phyloP scores from a whole-genome alignment of 768 basidiomycete species.

The Candolleomyces eurysporus region DNA sequence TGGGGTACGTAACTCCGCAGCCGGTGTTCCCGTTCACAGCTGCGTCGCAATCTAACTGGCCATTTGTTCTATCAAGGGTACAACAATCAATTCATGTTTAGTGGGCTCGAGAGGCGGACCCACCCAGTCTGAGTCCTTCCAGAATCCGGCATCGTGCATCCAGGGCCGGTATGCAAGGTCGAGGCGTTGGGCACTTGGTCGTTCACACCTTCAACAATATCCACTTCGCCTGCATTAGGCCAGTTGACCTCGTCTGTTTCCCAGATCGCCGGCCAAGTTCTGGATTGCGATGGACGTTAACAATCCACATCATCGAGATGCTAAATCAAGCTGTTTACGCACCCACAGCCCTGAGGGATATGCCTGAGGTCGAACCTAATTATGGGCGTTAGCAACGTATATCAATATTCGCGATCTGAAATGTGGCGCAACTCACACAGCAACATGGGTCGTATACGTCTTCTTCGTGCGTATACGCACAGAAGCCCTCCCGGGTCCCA shows the following conservation, averaged over 20 bases:
- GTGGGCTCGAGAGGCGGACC: slow-evolving; percentile 3
- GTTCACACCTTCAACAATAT: slow-evolving; percentile 40
- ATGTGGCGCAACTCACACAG: slow-evolving; percentile 31
- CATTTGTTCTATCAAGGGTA: no score
- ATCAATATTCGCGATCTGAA: background rate
- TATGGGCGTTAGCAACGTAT: background rate
- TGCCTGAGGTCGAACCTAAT: slow-evolving; percentile 34
- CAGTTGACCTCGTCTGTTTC: slow-evolving; percentile 46
- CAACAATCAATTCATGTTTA: no score
- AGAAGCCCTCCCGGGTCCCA: slow-evolving; percentile 50
- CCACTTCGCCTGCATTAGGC: slow-evolving; percentile 44
- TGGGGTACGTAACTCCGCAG: slow-evolving; percentile 43
- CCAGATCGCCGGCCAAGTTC: slow-evolving; percentile 56
- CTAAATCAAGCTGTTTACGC: slow-evolving; percentile 7
- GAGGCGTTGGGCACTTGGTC: slow-evolving; percentile 33
- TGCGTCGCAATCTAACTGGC: background rate
- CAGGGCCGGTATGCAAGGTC: slow-evolving; percentile 36
- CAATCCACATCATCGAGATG: no score
- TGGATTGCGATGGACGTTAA: slow-evolving; percentile 10
- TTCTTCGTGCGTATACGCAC: slow-evolving; percentile 53
- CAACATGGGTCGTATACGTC: slow-evolving; percentile 50
- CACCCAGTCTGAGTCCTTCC: slow-evolving; percentile 44
- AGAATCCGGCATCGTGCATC: slow-evolving; percentile 25
- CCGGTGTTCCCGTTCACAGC: slow-evolving; percentile 44
- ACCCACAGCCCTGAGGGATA: slow-evolving; percentile 38